Conservation (phyloP, 2,329 filamentous ascomycete genomes). For the Pseudocercospora fijiensis region DNA sequence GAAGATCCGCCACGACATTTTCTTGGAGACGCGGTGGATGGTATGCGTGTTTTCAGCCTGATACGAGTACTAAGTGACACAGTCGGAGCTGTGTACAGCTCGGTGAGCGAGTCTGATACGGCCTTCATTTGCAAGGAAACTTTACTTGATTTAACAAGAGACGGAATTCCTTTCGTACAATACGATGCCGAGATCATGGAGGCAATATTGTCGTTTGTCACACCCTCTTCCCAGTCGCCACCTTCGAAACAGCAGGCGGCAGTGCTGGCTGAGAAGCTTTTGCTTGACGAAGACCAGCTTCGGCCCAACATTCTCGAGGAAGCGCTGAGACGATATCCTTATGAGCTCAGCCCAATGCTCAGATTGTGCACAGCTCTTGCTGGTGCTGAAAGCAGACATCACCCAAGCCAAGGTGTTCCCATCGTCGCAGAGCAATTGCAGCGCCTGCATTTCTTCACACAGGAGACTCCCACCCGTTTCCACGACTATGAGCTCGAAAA, state of each 20-base stretch:
- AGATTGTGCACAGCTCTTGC: slow-evolving; percentile 31
- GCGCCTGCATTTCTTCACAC: slow-evolving; percentile 71
- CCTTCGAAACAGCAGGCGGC: slow-evolving; percentile 17
- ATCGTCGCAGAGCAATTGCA: slow-evolving; percentile 52
- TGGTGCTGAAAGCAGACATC: slow-evolving; percentile 10
- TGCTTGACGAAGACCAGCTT: slow-evolving; percentile 56
- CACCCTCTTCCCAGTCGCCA: slow-evolving; percentile 10
- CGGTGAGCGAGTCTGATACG: slow-evolving; percentile 53
- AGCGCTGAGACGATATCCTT: slow-evolving; percentile 76
- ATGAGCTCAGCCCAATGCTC: slow-evolving; percentile 78
- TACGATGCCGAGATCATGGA: slow-evolving; percentile 72
- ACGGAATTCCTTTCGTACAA: slow-evolving; percentile 64
- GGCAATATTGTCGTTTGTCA: slow-evolving; percentile 64
- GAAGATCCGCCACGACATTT: slow-evolving; percentile 44
- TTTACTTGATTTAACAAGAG: slow-evolving; percentile 69
- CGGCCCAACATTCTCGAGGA: slow-evolving; percentile 62
- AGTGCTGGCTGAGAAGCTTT: slow-evolving; percentile 51
- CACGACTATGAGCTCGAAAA: slow-evolving; percentile 72
- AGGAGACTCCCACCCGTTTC: slow-evolving; percentile 70
- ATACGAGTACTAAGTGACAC: slow-evolving; percentile 47
- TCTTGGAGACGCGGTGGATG: slow-evolving; percentile 45
- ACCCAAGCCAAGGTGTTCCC: slow-evolving; percentile 11
- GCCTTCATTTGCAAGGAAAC: slow-evolving; percentile 62
- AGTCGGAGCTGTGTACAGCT: slow-evolving; percentile 51
- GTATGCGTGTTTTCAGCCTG: slow-evolving; percentile 50